Base-by-base conservation (phyloP, 129 eudicot genomes). In the Ambrosia trifida region DNA sequence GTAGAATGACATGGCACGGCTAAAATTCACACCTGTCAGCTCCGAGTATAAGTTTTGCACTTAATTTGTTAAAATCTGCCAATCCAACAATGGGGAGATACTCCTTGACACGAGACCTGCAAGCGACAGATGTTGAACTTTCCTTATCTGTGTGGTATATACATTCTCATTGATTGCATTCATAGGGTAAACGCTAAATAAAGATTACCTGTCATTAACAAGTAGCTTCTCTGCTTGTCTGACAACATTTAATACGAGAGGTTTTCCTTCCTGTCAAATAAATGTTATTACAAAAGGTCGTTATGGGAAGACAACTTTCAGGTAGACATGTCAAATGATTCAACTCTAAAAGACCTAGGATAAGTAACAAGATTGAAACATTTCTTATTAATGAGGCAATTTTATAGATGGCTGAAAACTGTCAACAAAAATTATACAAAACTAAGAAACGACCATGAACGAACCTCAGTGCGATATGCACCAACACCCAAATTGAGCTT, bases 401-500 rank as follows among this genome's bases (percentile, higher is more conserved):
- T n/a, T 24, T 57, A 28, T 24, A 24, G 32, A 3, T 49, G 54
- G 33, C 61, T 19, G 61, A 54, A 28, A 53, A 17, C 10, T 28
- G 38, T 11, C 11, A 5, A 11, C n/a, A 28, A 57, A 28, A 57
- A 57, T 2, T 19, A 53, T 7, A 18, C 7, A 50, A 53, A 2
- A 31, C 8, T n/a, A n/a, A n/a, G 1, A 20, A 4, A 54, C 11
- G 16, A 57, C 32, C 61, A 57, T 11, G 24, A 57, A 57, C 38
- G 12, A 57, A 86, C 99, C 95, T 95, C 99, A 10, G 99, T 95
- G 17, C 99, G 88, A 72, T 95, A 95, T 63, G 99, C 99, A 61
- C 99, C 99, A 77, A 95, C 99, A 51, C 99, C 99, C 76, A 95
- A 68, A 76, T 95, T 95, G 80, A 95, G 79, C 83, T 90, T 95